A percentile compares a stretch with the other conserved stretches of the same genome.
Conservation (phyloP, 2,329 filamentous ascomycete genomes). For the Sporothrix luriei region DNA sequence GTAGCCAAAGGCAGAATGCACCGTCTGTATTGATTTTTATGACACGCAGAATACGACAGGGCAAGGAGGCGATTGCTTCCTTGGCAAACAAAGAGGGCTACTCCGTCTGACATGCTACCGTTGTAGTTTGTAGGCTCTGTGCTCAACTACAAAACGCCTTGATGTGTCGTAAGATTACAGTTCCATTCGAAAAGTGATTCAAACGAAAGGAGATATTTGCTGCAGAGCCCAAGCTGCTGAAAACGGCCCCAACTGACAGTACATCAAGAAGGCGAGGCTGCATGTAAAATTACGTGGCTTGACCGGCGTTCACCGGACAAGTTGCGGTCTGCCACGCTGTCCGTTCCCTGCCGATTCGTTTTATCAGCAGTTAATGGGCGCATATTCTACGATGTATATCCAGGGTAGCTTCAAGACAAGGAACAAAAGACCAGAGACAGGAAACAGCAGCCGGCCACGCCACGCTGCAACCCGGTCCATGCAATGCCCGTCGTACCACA, state of each 20-base stretch:
- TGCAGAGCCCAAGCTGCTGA: not conserved
- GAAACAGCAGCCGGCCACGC: not conserved
- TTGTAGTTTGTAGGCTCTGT: not conserved
- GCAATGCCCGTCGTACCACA: not conserved
- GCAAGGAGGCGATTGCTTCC: not conserved
- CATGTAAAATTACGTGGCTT: slow-evolving; percentile 19
- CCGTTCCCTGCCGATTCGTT: not conserved
- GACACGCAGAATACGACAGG: not conserved
- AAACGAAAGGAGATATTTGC: slow-evolving; percentile 13
- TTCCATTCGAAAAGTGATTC: not conserved
- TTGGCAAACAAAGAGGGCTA: not conserved
- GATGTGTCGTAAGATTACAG: not conserved
- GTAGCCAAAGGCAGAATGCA: not conserved
- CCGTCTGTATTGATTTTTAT: not conserved
- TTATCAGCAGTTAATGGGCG: slow-evolving; percentile 6
- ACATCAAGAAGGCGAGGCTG: not conserved
- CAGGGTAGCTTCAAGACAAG: slow-evolving; percentile 2
- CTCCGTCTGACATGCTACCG: not conserved
- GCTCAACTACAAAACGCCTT: no score
- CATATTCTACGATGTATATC: no score
- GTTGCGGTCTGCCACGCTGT: not conserved
- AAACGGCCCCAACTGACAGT: not conserved
- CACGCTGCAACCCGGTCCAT: not conserved
- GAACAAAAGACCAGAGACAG: slow-evolving; percentile 1
- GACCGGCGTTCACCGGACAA: not conserved